A percentile compares a stretch with the other conserved stretches of the same genome.
phyloP scores from a whole-genome alignment of 2,329 filamentous ascomycete species.

The Botrytis sinoallii region DNA sequence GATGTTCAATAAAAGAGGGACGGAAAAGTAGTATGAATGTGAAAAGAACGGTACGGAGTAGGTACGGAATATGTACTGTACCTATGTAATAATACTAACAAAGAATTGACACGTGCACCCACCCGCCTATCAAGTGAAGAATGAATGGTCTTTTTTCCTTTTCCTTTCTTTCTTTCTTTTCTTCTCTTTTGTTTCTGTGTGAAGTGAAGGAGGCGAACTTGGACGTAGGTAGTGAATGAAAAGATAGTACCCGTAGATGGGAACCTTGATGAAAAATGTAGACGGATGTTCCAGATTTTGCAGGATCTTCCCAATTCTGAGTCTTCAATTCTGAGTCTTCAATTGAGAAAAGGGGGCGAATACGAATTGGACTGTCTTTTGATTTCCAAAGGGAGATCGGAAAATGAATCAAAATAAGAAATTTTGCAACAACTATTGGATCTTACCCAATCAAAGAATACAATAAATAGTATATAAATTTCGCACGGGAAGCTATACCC shows the following conservation, averaged over 20 bases:
- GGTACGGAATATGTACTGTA: neutral
- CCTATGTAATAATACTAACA: neutral
- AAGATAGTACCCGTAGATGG: neutral
- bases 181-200: neutral
- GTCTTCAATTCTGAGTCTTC: neutral
- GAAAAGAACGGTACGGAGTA: neutral
- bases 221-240: neutral
- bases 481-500: neutral
- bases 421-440: neutral
- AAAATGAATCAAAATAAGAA: neutral
- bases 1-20: conserved; percentile 8
- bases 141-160: neutral
- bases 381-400: neutral
- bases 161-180: too few species aligned
- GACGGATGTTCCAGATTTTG: neutral
- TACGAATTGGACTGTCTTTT: neutral
- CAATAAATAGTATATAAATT: neutral
- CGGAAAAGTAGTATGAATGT: neutral
- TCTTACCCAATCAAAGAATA: too few species aligned
- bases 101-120: conserved; percentile 5
- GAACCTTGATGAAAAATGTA: neutral
- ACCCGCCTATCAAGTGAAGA: neutral
- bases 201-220: neutral
- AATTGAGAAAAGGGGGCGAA: neutral
- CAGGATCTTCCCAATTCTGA: neutral